phyloP scores from a whole-genome alignment of 305 asterid species.

The Fraxinus paxiana region DNA sequence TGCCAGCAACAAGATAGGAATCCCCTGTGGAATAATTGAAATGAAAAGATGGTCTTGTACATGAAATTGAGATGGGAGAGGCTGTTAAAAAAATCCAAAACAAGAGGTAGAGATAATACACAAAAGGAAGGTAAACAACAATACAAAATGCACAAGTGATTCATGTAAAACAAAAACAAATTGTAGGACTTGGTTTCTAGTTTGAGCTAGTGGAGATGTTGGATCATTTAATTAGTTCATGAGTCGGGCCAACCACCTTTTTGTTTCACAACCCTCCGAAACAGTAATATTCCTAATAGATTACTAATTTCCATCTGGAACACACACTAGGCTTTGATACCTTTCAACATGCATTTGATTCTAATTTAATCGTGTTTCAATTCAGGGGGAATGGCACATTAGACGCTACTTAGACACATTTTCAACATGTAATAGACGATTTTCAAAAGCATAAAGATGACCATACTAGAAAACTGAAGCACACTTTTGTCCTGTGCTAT shows the following conservation, averaged over 20 bases:
- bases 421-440: background rate
- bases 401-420: background rate
- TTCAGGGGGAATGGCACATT: background rate
- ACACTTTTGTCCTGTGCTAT: background rate
- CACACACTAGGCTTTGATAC: background rate
- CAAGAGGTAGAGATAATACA: background rate
- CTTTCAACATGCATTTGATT: background rate
- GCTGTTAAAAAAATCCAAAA: background rate
- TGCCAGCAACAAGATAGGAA: slow-evolving; percentile 90
- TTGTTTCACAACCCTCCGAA: background rate
- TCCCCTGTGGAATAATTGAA: slow-evolving; percentile 50
- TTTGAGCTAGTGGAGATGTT: background rate
- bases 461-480: background rate
- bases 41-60: background rate
- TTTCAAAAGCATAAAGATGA: background rate
- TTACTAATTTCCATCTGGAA: background rate
- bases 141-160: background rate
- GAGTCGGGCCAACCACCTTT: background rate
- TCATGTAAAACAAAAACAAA: background rate
- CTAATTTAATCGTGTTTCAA: background rate
- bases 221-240: background rate
- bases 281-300: background rate
- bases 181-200: background rate
- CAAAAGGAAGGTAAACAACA: background rate
- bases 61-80: background rate